Evolutionary conservation across 805 yeast genomes (phyloP), one percentile per base, ranked within the genome.

Genomic region (Zygoascus ofunaensis): DNA sequence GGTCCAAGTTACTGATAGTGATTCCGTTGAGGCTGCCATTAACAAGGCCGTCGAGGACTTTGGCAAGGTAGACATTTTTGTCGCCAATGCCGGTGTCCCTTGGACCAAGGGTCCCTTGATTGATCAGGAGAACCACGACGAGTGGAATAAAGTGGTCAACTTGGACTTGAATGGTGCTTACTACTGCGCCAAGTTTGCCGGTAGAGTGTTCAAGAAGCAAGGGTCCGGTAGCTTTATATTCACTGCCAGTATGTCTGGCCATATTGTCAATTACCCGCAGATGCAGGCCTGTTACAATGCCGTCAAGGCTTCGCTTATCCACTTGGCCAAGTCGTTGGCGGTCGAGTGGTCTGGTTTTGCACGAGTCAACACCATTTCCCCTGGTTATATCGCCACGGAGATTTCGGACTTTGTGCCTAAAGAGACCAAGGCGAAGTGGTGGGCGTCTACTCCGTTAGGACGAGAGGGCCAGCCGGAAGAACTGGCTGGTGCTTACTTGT

Each of bases 231-330:
- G 94, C 1, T 70, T 87, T 54, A 77, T 87, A 54, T 72, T 83
- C 63, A 87, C 96, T 4, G 87, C 94, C 4, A 84, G 94, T 34
- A 87, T 87, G 84, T 82, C 92, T 22, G 95, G 85, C 14, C 87
- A 80, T 65, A 80, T 87, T 55, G 92, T 79, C 55, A 87, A 87
- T 63, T 76, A 79, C 49, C 96, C 96, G 20, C 92, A 87, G 63
- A 70, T 77, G 59, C 95, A 87, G 66, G 82, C 94, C 12, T 78
- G 82, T 34, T 86, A 86, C 69, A 86, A 86, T 58, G 85, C 87
- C 14, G 83, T 87, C 54, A 87, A 86, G 70, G 94, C 95, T 34
- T 95, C 79, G 10, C 79, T 84, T 22, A 60, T 80, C 51, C 94
- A 87, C 58, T 71, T 86, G 55, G 76, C 82, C 30, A 80, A 71